Base-by-base conservation (phyloP, 2,329 filamentous ascomycete species). In the Aspergillus udagawae region DNA sequence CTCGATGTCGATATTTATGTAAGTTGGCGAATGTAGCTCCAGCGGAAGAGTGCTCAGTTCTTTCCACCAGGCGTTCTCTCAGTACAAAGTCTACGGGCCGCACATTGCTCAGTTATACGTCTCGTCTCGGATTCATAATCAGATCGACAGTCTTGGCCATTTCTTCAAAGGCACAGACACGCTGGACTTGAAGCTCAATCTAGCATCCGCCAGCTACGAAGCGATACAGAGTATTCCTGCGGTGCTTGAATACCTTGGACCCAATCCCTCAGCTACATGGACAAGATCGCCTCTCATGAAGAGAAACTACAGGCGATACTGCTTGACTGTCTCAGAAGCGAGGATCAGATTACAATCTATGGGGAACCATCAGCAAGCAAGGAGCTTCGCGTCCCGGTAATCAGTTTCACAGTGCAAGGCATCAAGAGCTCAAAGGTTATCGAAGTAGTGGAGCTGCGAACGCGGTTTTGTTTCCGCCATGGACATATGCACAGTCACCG, bases 21-120 rank as follows among this genome's bases (percentile, higher is more conserved):
- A 53, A 61, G 63, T 63, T 20, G 14, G 35, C 38, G 38, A 28
- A 14, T 32, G 38, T 50, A 10, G 7, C 29, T 12, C 12, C 41
- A 51, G 21, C 3, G 2, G 67, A 12, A 25, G 23, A 28, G 23
- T n/a, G 38, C 21, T 14, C 17, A 42, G 1, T 23, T 32, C 2
- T 45, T 12, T 21, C 20, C 20, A 20, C 20, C 42, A 70, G 67
- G 75, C 80, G n/a, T 91, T 92, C 68, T 86, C 82, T 0, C 92
- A 89, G 89, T 92, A 92, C 75, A 93, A 93, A 70, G 84, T 92
- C 1, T 92, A 89, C 67, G 90, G 89, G 0, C 89, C 90, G 1
- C 90, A 92, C 63, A 79, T 92, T 1, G 81, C 88, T 0, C 82
- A 87, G 61, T 76, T 93, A 1, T 93, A 91, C 67, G 87, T 83